Evolutionary conservation across 2,329 filamentous ascomycete genomes (phyloP), one percentile per base, ranked within the genome.

Genomic region (Penicillium digitatum): DNA sequence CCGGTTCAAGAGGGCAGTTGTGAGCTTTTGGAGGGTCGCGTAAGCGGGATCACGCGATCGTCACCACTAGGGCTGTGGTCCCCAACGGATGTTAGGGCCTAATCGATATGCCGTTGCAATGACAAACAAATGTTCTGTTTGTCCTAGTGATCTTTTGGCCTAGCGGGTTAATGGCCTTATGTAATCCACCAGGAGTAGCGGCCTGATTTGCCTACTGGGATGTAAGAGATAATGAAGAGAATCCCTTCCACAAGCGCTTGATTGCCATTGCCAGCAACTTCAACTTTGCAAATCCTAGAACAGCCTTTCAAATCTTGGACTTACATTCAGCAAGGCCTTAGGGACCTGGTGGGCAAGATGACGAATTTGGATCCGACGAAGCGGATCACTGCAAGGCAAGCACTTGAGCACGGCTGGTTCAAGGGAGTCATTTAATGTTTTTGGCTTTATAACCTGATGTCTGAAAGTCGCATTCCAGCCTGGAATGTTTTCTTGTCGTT

Each of bases 271-370:
- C 67, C 11, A 67, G 67, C 20, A 72, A 69, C 3, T 79, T 79
- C 54, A 68, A 68, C 47, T 54, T 67, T 32, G 66, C 69, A 29
- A 72, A 75, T 63, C 74, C 72, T 0, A 69, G 74, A 26, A 26
- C 65, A 70, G 34, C 78, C 77, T 31, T 78, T 78, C 48, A 49
- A 65, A 39, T 55, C 66, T 48, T 76, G 73, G 74, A 66, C 70
- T 50, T 64, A 67, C 60, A 66, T 77, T 31, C 75, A 80, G 3
- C 62, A 56, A 29, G 66, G 62, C 18, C 61, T 72, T 6, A 66
- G 59, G 56, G 65, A 71, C 52, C 55, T 73, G 26, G 49, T 61
- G 26, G 44, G 48, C 20, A 62, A 58, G 22, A 68, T 73, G 66
- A 70, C 65, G 45, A 68, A 63, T 50, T 51, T 74, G 24, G 65